A percentile compares a stretch with the other conserved stretches of the same genome.
phyloP scores from a whole-genome alignment of 1,284 basidiomycete genomes.

The Tilletia caries region DNA sequence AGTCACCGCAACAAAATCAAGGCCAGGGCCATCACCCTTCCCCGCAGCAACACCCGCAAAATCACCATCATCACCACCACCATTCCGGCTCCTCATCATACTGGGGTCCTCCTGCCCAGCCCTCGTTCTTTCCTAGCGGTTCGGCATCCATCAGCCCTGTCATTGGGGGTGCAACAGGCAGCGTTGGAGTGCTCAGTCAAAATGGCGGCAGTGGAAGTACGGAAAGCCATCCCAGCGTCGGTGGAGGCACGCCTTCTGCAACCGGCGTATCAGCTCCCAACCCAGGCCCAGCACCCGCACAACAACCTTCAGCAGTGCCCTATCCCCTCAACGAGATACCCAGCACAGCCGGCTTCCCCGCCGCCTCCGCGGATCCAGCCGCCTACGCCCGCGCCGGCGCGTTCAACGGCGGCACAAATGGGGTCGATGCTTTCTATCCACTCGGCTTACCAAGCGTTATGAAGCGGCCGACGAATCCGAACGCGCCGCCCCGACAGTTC shows the following conservation, averaged over 20 bases:
- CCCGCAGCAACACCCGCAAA: neutral
- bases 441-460: no score
- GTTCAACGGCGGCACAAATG: neutral
- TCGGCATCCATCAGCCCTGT: no score
- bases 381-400: constrained; percentile 9
- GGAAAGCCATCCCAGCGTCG: no score
- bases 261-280: no score
- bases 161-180: no score
- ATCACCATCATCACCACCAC: neutral
- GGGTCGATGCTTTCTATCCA: neutral
- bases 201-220: no score
- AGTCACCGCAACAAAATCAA: neutral
- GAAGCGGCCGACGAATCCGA: neutral
- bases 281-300: neutral
- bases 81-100: neutral
- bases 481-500: constrained; percentile 22
- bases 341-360: constrained; percentile 8
- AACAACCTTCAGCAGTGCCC: neutral
- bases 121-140: neutral
- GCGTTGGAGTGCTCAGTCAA: no score
- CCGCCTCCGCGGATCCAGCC: constrained; percentile 9
- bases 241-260: no score
- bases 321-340: neutral
- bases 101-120: neutral
- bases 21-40: neutral